phyloP scores from a whole-genome alignment of 768 basidiomycete species.

The Xerocomus potaroensis region DNA sequence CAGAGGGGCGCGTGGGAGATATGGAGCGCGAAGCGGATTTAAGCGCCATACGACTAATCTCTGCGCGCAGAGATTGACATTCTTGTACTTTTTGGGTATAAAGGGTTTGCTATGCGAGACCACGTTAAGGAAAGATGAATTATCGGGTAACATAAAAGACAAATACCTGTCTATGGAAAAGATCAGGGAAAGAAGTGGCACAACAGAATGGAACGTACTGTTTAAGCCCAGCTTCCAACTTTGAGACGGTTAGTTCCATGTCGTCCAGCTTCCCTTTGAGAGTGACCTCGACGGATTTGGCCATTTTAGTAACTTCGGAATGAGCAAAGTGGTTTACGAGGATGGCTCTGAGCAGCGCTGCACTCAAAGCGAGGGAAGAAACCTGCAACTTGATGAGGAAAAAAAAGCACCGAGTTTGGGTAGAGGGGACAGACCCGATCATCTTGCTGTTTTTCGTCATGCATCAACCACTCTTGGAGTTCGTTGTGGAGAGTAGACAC shows the following conservation, averaged over 20 bases:
- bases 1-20: slow-evolving; percentile 27
- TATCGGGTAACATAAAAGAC: slow-evolving; percentile 1
- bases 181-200: slow-evolving; percentile 13
- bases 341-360: slow-evolving; percentile 76
- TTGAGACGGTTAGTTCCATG: slow-evolving; percentile 50
- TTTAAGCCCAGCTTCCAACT: slow-evolving; percentile 67
- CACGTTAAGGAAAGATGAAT: slow-evolving; percentile 11
- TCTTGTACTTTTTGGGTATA: slow-evolving; percentile 70
- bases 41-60: slow-evolving; percentile 51
- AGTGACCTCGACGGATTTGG: slow-evolving; percentile 57
- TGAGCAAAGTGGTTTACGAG: slow-evolving; percentile 79
- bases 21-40: slow-evolving; percentile 26
- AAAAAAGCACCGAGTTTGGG: slow-evolving; percentile 5
- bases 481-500: slow-evolving; percentile 74
- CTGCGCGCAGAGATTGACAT: slow-evolving; percentile 61
- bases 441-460: slow-evolving; percentile 51
- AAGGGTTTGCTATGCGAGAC: slow-evolving; percentile 46
- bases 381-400: slow-evolving; percentile 34
- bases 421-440: slow-evolving; percentile 53
- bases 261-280: slow-evolving; percentile 66
- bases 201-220: slow-evolving; percentile 46
- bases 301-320: slow-evolving; percentile 67
- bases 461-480: slow-evolving; percentile 68
- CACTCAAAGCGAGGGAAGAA: slow-evolving; percentile 69
- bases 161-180: slow-evolving; percentile 56